A percentile compares a stretch with the other conserved stretches of the same genome.
Conservation (phyloP, 257 asterid genomes). For the Fraxinus pennsylvanica region DNA sequence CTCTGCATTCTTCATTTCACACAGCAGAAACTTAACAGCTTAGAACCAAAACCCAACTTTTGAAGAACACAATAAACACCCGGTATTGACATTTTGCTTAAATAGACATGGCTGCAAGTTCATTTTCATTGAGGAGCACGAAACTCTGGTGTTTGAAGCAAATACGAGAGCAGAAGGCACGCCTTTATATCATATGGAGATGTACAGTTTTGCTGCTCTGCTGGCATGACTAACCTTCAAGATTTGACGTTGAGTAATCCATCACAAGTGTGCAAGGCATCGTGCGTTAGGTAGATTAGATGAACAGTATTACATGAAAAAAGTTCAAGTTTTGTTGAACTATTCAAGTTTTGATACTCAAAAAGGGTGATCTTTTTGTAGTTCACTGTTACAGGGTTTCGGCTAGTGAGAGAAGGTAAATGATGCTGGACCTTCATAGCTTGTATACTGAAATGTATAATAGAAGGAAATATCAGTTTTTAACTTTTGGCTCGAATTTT, state of each 20-base stretch:
- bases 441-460: background rate
- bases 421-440: background rate
- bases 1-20: conserved; percentile 25
- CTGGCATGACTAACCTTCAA: conserved; percentile 41
- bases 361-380: background rate
- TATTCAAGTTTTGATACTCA: background rate
- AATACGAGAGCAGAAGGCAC: conserved; percentile 43
- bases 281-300: background rate
- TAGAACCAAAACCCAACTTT: background rate
- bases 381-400: background rate
- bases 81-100: background rate
- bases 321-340: background rate
- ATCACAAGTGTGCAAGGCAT: background rate
- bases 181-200: conserved; percentile 25
- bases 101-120: conserved; percentile 41
- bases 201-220: conserved; percentile 32
- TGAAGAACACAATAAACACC: conserved; percentile 10
- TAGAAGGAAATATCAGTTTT: background rate
- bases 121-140: conserved; percentile 43
- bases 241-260: background rate
- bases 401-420: background rate
- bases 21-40: background rate
- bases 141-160: conserved; percentile 70
- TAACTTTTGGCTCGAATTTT: background rate
- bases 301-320: conserved; percentile 8